phyloP scores from a whole-genome alignment of 805 yeast species.

The Cyberlindnera americana region DNA sequence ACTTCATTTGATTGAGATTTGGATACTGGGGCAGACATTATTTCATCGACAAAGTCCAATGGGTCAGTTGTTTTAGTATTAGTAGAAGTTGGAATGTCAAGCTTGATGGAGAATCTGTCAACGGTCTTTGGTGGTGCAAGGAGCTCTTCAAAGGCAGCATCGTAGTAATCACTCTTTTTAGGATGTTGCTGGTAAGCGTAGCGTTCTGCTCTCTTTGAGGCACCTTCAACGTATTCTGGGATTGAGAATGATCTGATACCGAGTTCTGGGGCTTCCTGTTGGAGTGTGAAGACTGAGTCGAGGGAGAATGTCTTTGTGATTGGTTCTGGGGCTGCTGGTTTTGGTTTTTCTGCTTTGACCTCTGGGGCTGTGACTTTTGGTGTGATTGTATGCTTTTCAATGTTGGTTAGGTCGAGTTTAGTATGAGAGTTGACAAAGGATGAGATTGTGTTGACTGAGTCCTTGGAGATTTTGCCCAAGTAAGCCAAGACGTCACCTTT shows the following conservation, averaged over 20 bases:
- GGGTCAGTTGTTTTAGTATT: conserved; percentile 14
- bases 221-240: conserved; percentile 36
- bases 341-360: conserved; percentile 13
- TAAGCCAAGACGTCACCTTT: conserved; percentile 90
- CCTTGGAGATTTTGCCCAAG: conserved; percentile 65
- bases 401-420: conserved; percentile 70
- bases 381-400: conserved; percentile 36
- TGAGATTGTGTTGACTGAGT: conserved; percentile 50
- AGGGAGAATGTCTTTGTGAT: conserved; percentile 30
- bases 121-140: conserved; percentile 41
- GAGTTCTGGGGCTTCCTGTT: conserved; percentile 29
- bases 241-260: conserved; percentile 21
- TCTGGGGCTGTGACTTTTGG: conserved; percentile 25
- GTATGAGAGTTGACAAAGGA: conserved; percentile 51
- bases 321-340: conserved; percentile 33
- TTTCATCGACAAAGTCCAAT: conserved; percentile 26
- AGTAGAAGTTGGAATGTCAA: conserved; percentile 28
- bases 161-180: conserved; percentile 46
- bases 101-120: conserved; percentile 41
- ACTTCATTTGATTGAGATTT: conserved; percentile 27
- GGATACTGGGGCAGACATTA: conserved; percentile 22
- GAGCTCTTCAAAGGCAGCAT: conserved; percentile 57
- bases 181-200: conserved; percentile 38
- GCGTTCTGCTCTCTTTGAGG: conserved; percentile 44
- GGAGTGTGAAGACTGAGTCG: conserved; percentile 26